Evolutionary conservation across 2,329 filamentous ascomycete species (phyloP), one percentile per base, ranked within the genome.

Genomic region (Helicocarpus griseus): DNA sequence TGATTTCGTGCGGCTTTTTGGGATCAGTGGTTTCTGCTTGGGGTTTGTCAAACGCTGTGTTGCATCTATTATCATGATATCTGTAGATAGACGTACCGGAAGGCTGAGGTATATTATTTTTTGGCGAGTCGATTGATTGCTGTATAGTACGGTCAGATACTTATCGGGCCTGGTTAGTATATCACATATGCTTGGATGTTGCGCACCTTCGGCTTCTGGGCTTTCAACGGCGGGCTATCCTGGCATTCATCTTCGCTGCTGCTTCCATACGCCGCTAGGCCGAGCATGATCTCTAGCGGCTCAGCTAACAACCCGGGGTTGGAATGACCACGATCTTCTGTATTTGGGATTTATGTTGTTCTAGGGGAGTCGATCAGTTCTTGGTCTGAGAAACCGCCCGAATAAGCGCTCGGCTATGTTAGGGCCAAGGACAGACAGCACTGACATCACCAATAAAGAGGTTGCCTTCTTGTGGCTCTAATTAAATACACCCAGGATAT

Each of bases 181-280:
- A 41, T 11, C 17, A 17, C n/a, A 41, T 7, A 40, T 22, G n/a
- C 14, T 17, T 17, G 24, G 46, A 11, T n/a, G 29, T 11, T 11
- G 48, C 52, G 54, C 47, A 31, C 51, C 24, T 41, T 59, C 53
- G 24, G 49, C 43, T 17, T 61, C 58, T 51, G 38, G 46, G 29
- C 36, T 46, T 31, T 29, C 28, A 21, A 38, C 44, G 40, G 21
- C 43, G 36, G 17, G 2, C 28, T 17, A 19, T n/a, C n/a, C 31
- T 21, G 36, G 41, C 59, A 58, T 50, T 74, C 71, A 50, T 73
- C 71, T 41, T 73, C 72, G 54, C 69, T 72, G 56, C 71, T 74
- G 56, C 70, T 74, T 43, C 67, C 68, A 57, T 75, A 75, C 33
- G 61, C 65, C 22, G 60, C 69, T 14, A 75, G 65, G 29, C 65